These are phyloP conservation scores for Cladobotryum mycophilum DNA, from an alignment of 2,329 filamentous ascomycete species.

Conservation along the genomic window DNA sequence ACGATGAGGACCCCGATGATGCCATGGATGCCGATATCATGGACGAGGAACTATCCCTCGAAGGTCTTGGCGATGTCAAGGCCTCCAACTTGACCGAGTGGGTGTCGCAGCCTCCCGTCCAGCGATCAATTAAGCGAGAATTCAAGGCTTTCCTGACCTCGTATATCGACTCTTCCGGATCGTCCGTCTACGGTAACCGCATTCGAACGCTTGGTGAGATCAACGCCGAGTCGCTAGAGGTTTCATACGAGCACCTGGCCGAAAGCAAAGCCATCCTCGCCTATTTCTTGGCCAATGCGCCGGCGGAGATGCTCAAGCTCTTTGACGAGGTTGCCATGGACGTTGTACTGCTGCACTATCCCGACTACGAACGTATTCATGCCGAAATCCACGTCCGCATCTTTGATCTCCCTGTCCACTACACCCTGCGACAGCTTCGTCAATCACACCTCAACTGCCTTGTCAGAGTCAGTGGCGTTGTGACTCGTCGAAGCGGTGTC, in stretches of 20 bases:
- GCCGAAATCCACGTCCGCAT: constrained; percentile 97
- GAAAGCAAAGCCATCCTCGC: constrained; percentile 88
- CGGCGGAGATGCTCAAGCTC: constrained; percentile 88
- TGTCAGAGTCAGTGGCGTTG: constrained; percentile 88
- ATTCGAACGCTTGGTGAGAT: constrained; percentile 94
- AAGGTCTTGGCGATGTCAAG: constrained; percentile 88
- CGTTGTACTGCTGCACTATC: constrained; percentile 90
- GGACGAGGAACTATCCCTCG: constrained; percentile 89
- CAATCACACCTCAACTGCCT: constrained; percentile 95
- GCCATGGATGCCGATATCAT: constrained; percentile 90
- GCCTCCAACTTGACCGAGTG: constrained; percentile 90
- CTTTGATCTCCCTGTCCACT: constrained; percentile 87
- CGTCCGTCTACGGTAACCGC: constrained; percentile 89
- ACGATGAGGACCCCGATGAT: constrained; percentile 91
- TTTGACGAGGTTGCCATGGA: constrained; percentile 98
- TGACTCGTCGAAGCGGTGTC: constrained; percentile 87
- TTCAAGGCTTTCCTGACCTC: constrained; percentile 97
- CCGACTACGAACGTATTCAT: constrained; percentile 95
- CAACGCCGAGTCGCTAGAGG: constrained; percentile 92
- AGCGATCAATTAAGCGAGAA: constrained; percentile 88
- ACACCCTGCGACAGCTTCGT: constrained; percentile 89
- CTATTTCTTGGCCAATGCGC: constrained; percentile 93
- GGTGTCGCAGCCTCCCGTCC: constrained; percentile 84
- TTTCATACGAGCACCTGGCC: constrained; percentile 89
- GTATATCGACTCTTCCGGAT: constrained; percentile 82